These are phyloP conservation scores for Naganishia vishniacii DNA, from an alignment of 768 basidiomycete genomes.

Conservation along the genomic window DNA sequence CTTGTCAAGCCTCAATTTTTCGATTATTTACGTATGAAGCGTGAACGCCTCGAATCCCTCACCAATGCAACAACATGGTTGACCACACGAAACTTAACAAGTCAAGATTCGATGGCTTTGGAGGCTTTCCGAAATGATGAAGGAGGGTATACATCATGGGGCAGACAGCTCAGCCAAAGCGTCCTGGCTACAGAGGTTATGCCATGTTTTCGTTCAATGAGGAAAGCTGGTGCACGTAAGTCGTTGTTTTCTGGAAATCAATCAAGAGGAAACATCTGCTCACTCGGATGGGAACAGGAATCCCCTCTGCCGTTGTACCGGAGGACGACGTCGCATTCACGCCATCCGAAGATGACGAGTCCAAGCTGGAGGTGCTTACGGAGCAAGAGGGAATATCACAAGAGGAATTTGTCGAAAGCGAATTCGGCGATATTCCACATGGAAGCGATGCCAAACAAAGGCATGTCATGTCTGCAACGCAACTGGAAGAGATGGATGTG, in stretches of 20 bases:
- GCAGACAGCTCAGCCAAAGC: constrained; percentile 32
- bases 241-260: too few relatives aligned
- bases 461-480: too few relatives aligned
- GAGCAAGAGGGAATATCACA: constrained; percentile 15
- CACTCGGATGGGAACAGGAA: too few relatives aligned
- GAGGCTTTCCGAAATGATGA: neutral
- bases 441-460: neutral
- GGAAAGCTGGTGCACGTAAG: constrained; percentile 7
- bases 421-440: neutral
- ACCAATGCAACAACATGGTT: constrained; percentile 31
- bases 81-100: constrained; percentile 25
- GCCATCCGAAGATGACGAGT: neutral
- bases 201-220: constrained; percentile 36
- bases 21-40: constrained; percentile 32
- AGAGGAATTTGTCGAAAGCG: neutral
- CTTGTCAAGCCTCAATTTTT: constrained; percentile 80
- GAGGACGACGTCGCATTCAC: neutral
- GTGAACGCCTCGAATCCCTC: constrained; percentile 33
- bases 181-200: constrained; percentile 38
- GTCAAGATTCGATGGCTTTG: constrained; percentile 27
- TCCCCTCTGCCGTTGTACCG: constrained; percentile 2
- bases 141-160: constrained; percentile 30
- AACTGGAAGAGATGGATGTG: constrained; percentile 1
- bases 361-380: neutral
- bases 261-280: too few relatives aligned